A percentile compares a stretch with the other conserved stretches of the same genome.
Conservation (phyloP, 345 rosid species). For the Rhodomyrtus tomentosa region DNA sequence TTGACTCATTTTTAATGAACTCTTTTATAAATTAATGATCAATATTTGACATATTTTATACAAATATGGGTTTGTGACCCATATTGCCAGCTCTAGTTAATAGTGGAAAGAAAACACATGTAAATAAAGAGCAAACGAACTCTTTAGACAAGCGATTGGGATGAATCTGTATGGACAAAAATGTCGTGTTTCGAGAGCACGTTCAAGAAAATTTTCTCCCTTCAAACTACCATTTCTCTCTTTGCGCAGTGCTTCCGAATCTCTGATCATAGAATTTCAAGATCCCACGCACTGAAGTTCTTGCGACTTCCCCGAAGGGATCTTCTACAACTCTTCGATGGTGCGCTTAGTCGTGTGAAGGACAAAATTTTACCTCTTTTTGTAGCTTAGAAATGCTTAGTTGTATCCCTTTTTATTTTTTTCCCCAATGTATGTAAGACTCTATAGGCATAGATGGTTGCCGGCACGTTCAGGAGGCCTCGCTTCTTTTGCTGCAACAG, state of each 20-base stretch:
- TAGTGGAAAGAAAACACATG: not conserved
- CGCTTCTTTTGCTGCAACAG: slow-evolving; percentile 18
- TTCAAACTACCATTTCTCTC: not conserved
- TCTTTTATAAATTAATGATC: no score
- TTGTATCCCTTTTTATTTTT: not conserved
- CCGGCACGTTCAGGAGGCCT: slow-evolving; percentile 27
- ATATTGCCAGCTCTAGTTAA: no score
- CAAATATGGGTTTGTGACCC: no score
- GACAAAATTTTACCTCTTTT: not conserved
- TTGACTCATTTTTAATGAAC: no score
- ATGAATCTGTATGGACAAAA: not conserved
- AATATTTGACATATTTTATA: no score
- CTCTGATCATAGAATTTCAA: not conserved
- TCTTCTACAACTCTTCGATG: not conserved
- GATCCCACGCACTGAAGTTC: not conserved
- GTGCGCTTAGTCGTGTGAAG: not conserved
- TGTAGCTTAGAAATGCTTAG: not conserved
- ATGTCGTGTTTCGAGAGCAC: not conserved
- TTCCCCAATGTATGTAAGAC: not conserved
- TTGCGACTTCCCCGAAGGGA: not conserved
- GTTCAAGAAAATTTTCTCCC: not conserved
- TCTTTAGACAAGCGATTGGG: not conserved
- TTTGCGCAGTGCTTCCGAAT: not conserved
- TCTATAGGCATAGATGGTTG: slow-evolving; percentile 8
- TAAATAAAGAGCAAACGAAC: not conserved